Conservation (phyloP, 441 rosid genomes). For the Arabidopsis lyrata region DNA sequence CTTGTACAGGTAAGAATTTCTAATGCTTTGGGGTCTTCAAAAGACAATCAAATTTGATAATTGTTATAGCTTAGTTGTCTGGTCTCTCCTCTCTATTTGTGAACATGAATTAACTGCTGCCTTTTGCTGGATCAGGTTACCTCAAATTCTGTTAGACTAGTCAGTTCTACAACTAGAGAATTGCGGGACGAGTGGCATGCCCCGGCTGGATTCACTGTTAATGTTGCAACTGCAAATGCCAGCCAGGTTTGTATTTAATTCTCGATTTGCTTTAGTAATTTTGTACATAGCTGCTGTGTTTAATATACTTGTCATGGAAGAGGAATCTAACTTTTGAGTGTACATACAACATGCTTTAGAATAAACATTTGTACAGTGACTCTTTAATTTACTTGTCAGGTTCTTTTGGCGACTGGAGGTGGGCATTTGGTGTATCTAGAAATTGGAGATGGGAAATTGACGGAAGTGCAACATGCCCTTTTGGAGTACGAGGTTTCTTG, state of each 20-base stretch:
- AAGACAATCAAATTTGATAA: conserved; percentile 11
- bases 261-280: conserved; percentile 11
- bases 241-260: conserved; percentile 72
- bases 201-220: conserved; percentile 85
- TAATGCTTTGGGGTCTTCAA: conserved; percentile 4
- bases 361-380: background rate
- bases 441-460: conserved; percentile 84
- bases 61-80: conserved; percentile 14
- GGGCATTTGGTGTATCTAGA: conserved; percentile 95
- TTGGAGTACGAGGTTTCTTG: conserved; percentile 93
- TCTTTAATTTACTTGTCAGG: conserved; percentile 52
- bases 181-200: conserved; percentile 84
- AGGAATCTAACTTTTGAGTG: conserved; percentile 13
- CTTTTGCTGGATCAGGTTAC: conserved; percentile 72
- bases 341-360: conserved; percentile 2
- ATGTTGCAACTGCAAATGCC: conserved; percentile 98
- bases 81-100: conserved; percentile 9
- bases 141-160: conserved; percentile 89
- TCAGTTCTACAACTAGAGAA: conserved; percentile 80
- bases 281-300: background rate
- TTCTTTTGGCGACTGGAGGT: conserved; percentile 95
- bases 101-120: conserved; percentile 11
- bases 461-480: conserved; percentile 72
- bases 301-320: background rate
- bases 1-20: conserved; percentile 76